Conservation (phyloP, 495 filamentous ascomycete species). For the Elaphomyces granulatus region DNA sequence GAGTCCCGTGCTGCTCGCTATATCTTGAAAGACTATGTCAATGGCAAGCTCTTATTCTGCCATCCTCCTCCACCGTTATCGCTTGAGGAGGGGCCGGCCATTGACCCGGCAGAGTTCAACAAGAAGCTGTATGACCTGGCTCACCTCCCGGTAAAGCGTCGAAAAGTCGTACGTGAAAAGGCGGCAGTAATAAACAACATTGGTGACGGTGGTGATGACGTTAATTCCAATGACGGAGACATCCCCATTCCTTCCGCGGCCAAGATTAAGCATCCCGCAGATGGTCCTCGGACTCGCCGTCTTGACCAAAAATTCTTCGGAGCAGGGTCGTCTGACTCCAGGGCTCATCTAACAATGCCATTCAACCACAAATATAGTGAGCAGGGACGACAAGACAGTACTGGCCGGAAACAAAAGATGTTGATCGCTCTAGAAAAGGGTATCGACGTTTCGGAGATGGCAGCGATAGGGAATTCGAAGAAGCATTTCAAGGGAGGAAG, state of each 20-base stretch:
- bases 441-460: conserved; percentile 68
- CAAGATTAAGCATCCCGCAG: conserved; percentile 11
- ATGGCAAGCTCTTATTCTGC: conserved; percentile 84
- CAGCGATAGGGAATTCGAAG: conserved; percentile 48
- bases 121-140: conserved; percentile 66
- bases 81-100: conserved; percentile 34
- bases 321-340: conserved; percentile 40
- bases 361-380: conserved; percentile 80
- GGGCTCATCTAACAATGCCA: conserved; percentile 55
- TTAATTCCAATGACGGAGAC: conserved; percentile 21
- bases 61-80: conserved; percentile 54
- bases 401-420: conserved; percentile 67
- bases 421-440: conserved; percentile 78
- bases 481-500: conserved; percentile 91
- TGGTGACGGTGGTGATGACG: conserved; percentile 26
- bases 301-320: conserved; percentile 85
- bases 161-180: conserved; percentile 40
- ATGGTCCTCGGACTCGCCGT: conserved; percentile 54
- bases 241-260: conserved; percentile 4
- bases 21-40: conserved; percentile 94
- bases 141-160: conserved; percentile 62
- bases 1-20: conserved; percentile 83
- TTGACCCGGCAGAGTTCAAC: conserved; percentile 70
- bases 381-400: conserved; percentile 65
- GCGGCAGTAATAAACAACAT: conserved; percentile 23